Conservation (phyloP, 306 rosid species). For the Purshia tridentata region DNA sequence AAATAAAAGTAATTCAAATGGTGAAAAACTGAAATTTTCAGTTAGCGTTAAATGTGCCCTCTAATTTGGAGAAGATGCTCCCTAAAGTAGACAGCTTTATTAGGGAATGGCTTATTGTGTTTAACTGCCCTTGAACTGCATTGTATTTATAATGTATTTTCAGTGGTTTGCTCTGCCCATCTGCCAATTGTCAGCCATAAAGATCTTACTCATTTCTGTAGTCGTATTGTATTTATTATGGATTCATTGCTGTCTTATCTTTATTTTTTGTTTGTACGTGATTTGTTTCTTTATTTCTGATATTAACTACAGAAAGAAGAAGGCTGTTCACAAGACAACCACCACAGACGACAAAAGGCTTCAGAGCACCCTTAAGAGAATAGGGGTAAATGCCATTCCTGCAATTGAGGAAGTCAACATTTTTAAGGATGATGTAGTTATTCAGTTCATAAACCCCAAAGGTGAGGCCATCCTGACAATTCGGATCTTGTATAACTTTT, state of each 20-base stretch:
- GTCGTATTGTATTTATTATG: not conserved
- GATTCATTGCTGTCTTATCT: not conserved
- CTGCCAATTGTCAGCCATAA: not conserved
- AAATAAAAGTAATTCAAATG: no score
- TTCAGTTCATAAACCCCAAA: conserved; percentile 89
- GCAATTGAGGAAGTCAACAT: conserved; percentile 96
- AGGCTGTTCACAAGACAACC: conserved; percentile 97
- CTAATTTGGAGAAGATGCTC: no score
- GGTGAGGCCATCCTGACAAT: conserved; percentile 36
- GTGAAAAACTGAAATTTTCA: no score
- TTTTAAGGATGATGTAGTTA: conserved; percentile 91
- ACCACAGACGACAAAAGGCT: conserved; percentile 96
- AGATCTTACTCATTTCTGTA: not conserved
- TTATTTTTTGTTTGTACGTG: not conserved
- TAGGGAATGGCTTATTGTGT: no score
- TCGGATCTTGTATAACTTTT: not conserved
- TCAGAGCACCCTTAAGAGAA: conserved; percentile 97
- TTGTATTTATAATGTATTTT: not conserved
- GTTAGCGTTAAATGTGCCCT: no score
- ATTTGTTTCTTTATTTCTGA: not conserved
- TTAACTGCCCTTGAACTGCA: no score
- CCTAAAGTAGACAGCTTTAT: no score
- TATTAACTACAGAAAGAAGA: conserved; percentile 75
- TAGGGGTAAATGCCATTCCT: conserved; percentile 95
- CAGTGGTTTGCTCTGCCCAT: not conserved